Conservation (phyloP, 129 eudicot genomes). For the Apium graveolens region DNA sequence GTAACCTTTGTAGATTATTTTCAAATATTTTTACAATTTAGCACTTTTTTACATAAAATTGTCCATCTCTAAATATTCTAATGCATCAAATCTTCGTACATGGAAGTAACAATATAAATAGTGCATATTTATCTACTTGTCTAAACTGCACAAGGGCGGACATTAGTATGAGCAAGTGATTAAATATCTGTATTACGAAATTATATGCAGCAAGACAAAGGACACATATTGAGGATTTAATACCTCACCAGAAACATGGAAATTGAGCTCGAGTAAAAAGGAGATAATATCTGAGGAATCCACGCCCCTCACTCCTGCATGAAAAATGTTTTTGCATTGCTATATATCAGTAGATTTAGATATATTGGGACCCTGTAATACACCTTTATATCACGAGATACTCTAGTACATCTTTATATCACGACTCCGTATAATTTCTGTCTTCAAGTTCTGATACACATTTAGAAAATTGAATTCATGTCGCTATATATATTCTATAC, state of each 20-base stretch:
- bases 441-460: not conserved
- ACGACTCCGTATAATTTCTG: not conserved
- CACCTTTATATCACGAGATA: not conserved
- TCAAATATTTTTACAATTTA: not conserved
- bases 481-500: not conserved
- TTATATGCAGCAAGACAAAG: not conserved
- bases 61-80: not conserved
- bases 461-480: not conserved
- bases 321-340: not conserved
- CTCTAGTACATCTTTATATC: not conserved
- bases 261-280: slow-evolving; percentile 88
- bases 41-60: not conserved
- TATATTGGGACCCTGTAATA: too few species aligned
- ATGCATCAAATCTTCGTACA: not conserved
- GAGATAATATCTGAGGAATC: slow-evolving; percentile 90
- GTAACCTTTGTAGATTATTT: not conserved
- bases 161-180: not conserved
- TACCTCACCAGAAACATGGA: slow-evolving; percentile 96
- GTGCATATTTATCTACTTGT: not conserved
- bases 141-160: too few species aligned
- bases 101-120: not conserved
- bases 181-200: not conserved
- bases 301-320: slow-evolving; percentile 42
- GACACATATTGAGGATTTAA: slow-evolving; percentile 3
- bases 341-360: not conserved